A percentile compares a stretch with the other conserved stretches of the same genome.
Conservation (phyloP, 352 stramenopile genomes). For the Pythium coloratum region DNA sequence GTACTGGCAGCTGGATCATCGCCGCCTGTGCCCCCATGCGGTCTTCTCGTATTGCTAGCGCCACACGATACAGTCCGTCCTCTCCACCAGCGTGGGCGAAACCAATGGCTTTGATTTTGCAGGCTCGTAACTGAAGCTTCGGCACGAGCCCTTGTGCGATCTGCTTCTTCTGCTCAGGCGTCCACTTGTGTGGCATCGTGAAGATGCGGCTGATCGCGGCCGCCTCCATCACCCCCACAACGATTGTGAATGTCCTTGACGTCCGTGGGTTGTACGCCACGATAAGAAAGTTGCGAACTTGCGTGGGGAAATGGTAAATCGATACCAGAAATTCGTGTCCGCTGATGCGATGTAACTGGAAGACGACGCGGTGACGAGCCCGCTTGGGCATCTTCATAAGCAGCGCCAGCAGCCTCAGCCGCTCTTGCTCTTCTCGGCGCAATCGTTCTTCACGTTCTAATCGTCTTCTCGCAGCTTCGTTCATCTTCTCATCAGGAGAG, state of each 20-base stretch:
- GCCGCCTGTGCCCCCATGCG: conserved; percentile 21
- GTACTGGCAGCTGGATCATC: conserved; percentile 28
- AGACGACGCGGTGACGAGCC: conserved; percentile 49
- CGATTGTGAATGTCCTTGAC: conserved; percentile 39
- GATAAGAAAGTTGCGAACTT: conserved; percentile 56
- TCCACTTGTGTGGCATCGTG: conserved; percentile 47
- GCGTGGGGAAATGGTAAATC: conserved; percentile 58
- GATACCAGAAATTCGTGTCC: conserved; percentile 53
- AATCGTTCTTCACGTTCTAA: conserved; percentile 55
- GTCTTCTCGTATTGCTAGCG: conserved; percentile 39
- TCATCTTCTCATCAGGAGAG: conserved; percentile 45
- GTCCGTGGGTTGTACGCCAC: conserved; percentile 49
- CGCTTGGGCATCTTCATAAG: conserved; percentile 49
- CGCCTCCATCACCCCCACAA: conserved; percentile 44
- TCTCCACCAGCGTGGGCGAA: background rate
- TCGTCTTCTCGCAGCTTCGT: conserved; percentile 40
- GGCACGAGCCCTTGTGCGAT: conserved; percentile 42
- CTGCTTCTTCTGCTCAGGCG: conserved; percentile 41
- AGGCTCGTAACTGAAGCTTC: conserved; percentile 30
- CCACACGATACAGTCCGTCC: conserved; percentile 29
- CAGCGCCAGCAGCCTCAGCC: conserved; percentile 41
- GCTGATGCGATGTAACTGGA: conserved; percentile 32
- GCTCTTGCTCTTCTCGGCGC: conserved; percentile 47
- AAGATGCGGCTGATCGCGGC: conserved; percentile 38
- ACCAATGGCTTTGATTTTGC: conserved; percentile 11